A percentile compares a stretch with the other conserved stretches of the same genome.
Conservation (phyloP, 75 land plant genomes). For the Isoetes taiwanensis region DNA sequence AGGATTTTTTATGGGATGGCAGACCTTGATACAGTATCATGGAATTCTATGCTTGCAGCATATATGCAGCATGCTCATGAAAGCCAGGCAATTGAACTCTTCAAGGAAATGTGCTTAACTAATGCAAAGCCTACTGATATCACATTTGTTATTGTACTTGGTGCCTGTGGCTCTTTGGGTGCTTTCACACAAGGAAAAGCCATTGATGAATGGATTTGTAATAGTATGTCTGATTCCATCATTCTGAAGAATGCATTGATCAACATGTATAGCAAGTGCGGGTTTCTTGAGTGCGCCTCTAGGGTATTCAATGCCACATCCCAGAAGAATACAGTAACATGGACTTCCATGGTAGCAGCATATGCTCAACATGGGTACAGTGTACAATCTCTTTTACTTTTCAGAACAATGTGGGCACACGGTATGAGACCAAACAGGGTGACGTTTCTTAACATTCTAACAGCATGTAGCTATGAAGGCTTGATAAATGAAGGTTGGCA, state of each 20-base stretch:
- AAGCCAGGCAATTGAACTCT: not conserved
- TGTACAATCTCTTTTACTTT: not conserved
- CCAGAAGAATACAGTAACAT: not conserved
- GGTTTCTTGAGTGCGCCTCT: not conserved
- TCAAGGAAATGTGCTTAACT: not conserved
- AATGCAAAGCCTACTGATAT: not conserved
- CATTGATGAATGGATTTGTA: no score
- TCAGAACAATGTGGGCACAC: not conserved
- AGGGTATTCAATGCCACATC: not conserved
- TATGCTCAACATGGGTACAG: not conserved
- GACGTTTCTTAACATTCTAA: not conserved
- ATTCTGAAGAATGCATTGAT: not conserved
- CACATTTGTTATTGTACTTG: not conserved
- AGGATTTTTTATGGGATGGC: not conserved
- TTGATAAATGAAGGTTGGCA: not conserved
- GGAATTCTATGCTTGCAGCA: constrained; percentile 3
- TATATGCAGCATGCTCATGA: not conserved
- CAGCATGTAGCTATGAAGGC: constrained; percentile 1
- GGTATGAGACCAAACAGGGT: not conserved
- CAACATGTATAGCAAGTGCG: not conserved
- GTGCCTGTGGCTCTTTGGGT: not conserved
- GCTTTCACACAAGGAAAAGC: no score
- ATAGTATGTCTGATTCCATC: no score
- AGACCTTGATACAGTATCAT: not conserved
- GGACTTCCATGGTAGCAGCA: constrained; percentile 2